These are phyloP conservation scores for Colletotrichum musae DNA, from an alignment of 2,329 filamentous ascomycete genomes.

Conservation along the genomic window DNA sequence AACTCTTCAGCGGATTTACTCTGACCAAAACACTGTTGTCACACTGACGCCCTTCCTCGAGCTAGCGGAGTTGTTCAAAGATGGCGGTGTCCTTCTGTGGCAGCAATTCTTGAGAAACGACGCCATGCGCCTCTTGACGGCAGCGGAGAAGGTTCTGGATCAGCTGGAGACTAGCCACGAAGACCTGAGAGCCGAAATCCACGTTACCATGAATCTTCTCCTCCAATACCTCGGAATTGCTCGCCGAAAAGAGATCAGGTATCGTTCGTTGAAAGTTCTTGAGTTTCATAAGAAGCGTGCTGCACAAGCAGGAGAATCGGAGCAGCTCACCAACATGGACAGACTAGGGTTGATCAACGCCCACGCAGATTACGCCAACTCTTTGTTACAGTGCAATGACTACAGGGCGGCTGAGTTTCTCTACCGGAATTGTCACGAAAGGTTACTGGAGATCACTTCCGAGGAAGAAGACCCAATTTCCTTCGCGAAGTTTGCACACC, in stretches of 20 bases:
- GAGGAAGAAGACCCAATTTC: constrained; percentile 36
- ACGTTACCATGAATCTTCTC: constrained; percentile 40
- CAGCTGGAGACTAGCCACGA: constrained; percentile 38
- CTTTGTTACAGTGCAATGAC: constrained; percentile 40
- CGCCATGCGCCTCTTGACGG: constrained; percentile 36
- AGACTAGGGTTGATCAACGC: constrained; percentile 37
- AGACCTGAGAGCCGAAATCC: constrained; percentile 39
- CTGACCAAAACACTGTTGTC: constrained; percentile 19
- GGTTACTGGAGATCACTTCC: constrained; percentile 21
- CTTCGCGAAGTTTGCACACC: constrained; percentile 42
- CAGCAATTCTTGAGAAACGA: constrained; percentile 39
- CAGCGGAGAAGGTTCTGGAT: constrained; percentile 41
- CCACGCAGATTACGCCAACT: constrained; percentile 40
- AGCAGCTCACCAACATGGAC: constrained; percentile 22
- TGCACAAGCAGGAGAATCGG: constrained; percentile 1
- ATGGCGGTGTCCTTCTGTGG: constrained; percentile 43
- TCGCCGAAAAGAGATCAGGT: constrained; percentile 35
- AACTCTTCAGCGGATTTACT: constrained; percentile 39
- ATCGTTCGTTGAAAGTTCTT: constrained; percentile 39
- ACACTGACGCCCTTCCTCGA: constrained; percentile 34
- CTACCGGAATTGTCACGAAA: constrained; percentile 32
- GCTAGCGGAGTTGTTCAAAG: constrained; percentile 41
- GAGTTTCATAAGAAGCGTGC: constrained; percentile 34
- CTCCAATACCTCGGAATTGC: constrained; percentile 42
- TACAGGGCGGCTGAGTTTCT: constrained; percentile 39